Percentiles rank a stretch among this genome's conserved stretches.
These are phyloP conservation scores for Pythium volutum DNA, from an alignment of 352 stramenopile genomes.

Conservation along the genomic window DNA sequence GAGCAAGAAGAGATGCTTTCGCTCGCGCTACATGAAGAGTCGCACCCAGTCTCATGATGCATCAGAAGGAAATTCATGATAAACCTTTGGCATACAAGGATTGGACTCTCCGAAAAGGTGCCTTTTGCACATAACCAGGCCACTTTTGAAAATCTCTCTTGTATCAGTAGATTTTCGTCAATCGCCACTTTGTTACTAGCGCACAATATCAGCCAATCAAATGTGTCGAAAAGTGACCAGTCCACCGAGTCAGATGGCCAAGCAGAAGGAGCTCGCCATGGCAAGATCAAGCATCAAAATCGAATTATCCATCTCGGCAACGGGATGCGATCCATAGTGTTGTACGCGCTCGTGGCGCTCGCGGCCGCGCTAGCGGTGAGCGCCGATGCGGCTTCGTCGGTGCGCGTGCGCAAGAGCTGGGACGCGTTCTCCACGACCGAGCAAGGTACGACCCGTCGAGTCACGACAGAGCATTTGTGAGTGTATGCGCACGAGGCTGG, in stretches of 20 bases:
- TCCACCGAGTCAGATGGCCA: constrained; percentile 5
- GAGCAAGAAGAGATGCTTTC: constrained; percentile 2
- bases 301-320: background rate
- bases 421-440: constrained; percentile 27
- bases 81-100: no score
- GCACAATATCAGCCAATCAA: constrained; percentile 16
- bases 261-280: constrained; percentile 1
- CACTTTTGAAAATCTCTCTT: background rate
- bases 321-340: background rate
- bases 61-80: no score
- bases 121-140: constrained; percentile 11
- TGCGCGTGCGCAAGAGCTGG: constrained; percentile 33
- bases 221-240: constrained; percentile 16
- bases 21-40: background rate
- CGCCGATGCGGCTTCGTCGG: background rate
- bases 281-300: background rate
- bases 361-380: background rate
- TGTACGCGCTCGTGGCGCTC: constrained; percentile 14
- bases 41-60: no score
- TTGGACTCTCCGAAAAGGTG: no score
- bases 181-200: background rate
- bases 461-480: no score
- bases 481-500: no score
- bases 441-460: constrained; percentile 17
- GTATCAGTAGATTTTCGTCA: constrained; percentile 4